Percentiles rank a stretch among this genome's conserved stretches.
Conservation (phyloP, 208 protist species). For the Vickermania ingenoplastis region DNA sequence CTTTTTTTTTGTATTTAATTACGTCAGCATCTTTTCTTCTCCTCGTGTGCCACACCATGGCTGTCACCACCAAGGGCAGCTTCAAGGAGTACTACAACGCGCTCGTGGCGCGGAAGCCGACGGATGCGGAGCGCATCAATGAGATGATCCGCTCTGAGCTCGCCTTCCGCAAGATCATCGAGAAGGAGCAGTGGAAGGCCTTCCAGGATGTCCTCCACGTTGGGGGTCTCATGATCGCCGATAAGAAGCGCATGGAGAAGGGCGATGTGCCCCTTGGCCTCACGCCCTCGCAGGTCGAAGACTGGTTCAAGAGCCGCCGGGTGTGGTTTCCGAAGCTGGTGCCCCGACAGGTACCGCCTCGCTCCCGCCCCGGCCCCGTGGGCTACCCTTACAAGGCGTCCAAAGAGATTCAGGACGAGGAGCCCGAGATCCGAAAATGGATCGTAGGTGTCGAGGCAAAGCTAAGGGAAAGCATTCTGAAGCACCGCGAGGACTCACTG, state of each 20-base stretch:
- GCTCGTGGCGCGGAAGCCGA: constrained; percentile 29
- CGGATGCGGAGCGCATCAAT: constrained; percentile 29
- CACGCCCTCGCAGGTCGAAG: constrained; percentile 12
- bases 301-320: constrained; percentile 25
- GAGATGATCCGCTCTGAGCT: constrained; percentile 47
- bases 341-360: constrained; percentile 16
- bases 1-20: not conserved
- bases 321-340: constrained; percentile 45
- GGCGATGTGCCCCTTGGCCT: constrained; percentile 12
- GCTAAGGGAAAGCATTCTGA: constrained; percentile 36
- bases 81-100: constrained; percentile 63
- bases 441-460: constrained; percentile 35
- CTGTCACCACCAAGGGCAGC: constrained; percentile 21
- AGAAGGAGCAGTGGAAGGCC: constrained; percentile 19
- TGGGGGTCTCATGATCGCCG: constrained; percentile 45
- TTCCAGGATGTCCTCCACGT: constrained; percentile 57
- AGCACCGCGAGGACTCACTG: constrained; percentile 30
- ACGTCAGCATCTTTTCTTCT: not conserved
- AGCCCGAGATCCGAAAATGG: constrained; percentile 66
- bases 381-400: constrained; percentile 44
- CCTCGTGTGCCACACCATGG: constrained; percentile 14
- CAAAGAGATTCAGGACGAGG: constrained; percentile 31
- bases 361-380: constrained; percentile 3
- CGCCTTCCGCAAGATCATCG: constrained; percentile 30
- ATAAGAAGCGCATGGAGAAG: constrained; percentile 31